These are phyloP conservation scores for Plasmopara viticola DNA, from an alignment of 352 stramenopile genomes.

Conservation along the genomic window DNA sequence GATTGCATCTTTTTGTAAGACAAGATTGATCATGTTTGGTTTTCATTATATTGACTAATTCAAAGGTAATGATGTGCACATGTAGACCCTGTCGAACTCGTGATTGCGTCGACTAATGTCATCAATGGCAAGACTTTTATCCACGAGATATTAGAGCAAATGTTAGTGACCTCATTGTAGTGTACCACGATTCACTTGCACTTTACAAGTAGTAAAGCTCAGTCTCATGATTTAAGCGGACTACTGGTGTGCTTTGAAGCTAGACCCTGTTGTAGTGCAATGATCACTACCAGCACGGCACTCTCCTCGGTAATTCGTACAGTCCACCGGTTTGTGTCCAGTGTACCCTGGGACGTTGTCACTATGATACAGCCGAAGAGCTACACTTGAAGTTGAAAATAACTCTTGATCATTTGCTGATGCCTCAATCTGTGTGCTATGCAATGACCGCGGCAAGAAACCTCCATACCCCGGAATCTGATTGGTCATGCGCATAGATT, in stretches of 20 bases:
- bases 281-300: constrained; percentile 51
- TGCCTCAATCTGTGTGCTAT: constrained; percentile 58
- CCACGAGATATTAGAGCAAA: constrained; percentile 39
- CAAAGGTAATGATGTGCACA: not conserved
- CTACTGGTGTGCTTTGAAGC: constrained; percentile 55
- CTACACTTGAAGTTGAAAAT: no score
- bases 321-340: constrained; percentile 70
- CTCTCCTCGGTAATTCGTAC: constrained; percentile 73
- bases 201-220: no score
- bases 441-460: constrained; percentile 52
- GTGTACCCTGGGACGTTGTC: constrained; percentile 83
- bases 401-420: constrained; percentile 49
- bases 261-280: constrained; percentile 53
- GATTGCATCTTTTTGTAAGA: constrained; percentile 60
- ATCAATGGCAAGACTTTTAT: constrained; percentile 51
- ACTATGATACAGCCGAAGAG: constrained; percentile 71
- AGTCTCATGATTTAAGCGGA: no score
- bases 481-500: constrained; percentile 65
- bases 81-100: constrained; percentile 54
- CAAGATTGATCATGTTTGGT: no score
- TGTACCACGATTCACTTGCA: no score
- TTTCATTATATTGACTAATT: constrained; percentile 3
- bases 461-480: constrained; percentile 77
- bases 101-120: constrained; percentile 54
- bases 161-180: constrained; percentile 11